Evolutionary conservation across 768 basidiomycete genomes (phyloP).

Genomic region (Leccinum subgranulosum): DNA sequence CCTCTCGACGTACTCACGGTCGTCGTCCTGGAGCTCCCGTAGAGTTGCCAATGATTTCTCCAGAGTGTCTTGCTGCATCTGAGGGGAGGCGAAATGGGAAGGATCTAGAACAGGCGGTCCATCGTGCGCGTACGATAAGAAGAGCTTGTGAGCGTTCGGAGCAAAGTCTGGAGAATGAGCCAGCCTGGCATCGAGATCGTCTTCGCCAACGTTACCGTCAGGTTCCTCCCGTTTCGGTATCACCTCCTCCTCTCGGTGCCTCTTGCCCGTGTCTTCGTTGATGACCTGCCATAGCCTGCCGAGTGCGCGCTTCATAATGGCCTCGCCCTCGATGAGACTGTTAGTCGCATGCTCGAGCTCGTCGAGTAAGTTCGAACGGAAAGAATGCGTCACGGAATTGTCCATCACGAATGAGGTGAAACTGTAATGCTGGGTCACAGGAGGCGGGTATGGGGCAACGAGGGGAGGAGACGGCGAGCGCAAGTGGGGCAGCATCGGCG

Average conservation of each 20-base stretch:
- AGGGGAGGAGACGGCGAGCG: slow-evolving; percentile 78
- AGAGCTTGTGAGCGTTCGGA: slow-evolving; percentile 63
- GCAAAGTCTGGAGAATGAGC: slow-evolving; percentile 66
- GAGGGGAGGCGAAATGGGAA: slow-evolving; percentile 61
- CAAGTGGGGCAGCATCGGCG: slow-evolving; percentile 71
- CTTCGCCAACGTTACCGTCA: slow-evolving; percentile 48
- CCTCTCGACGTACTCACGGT: slow-evolving; percentile 81
- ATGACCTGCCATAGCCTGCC: slow-evolving; percentile 82
- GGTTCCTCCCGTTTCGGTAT: slow-evolving; percentile 69
- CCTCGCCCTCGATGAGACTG: slow-evolving; percentile 81
- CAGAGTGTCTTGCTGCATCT: slow-evolving; percentile 64
- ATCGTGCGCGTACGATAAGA: slow-evolving; percentile 54
- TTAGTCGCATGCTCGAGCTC: slow-evolving; percentile 82
- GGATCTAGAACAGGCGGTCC: slow-evolving; percentile 48
- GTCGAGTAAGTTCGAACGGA: slow-evolving; percentile 72
- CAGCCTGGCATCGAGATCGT: slow-evolving; percentile 41
- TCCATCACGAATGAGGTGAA: slow-evolving; percentile 87
- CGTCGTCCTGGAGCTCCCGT: slow-evolving; percentile 82
- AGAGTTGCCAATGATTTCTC: slow-evolving; percentile 73
- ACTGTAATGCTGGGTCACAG: slow-evolving; percentile 62
- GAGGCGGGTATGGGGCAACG: slow-evolving; percentile 70
- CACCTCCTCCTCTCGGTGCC: slow-evolving; percentile 36
- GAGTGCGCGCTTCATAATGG: slow-evolving; percentile 65
- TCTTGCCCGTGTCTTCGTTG: slow-evolving; percentile 59
- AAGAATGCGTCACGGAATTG: slow-evolving; percentile 78